phyloP scores from a whole-genome alignment of 1,284 basidiomycete species.

The Melampsora larici-populina region DNA sequence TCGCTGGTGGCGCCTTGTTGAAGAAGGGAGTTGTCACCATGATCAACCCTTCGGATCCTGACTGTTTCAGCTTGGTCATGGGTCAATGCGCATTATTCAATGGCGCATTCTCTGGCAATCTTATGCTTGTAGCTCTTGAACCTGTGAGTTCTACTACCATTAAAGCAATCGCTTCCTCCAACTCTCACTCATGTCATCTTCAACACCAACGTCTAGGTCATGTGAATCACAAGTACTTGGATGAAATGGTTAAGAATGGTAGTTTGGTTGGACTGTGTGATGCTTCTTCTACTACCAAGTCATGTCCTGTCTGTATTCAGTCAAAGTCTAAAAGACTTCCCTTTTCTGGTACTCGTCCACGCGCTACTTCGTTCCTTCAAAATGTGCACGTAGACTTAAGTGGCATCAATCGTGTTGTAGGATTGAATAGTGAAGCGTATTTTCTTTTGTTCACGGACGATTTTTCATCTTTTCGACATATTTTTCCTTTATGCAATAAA shows the following conservation, averaged over 20 bases:
- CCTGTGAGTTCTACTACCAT: constrained; percentile 1
- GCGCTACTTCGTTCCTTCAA: neutral
- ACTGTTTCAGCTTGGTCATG: neutral
- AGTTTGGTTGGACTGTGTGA: neutral
- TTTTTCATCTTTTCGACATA: neutral
- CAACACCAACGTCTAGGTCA: constrained; percentile 23
- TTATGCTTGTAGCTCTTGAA: constrained; percentile 14
- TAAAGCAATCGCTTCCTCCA: neutral
- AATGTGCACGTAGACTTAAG: neutral
- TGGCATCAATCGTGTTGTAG: neutral
- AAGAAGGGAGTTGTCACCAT: neutral
- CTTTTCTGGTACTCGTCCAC: neutral
- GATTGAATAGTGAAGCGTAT: neutral
- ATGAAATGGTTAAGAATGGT: neutral
- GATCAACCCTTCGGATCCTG: neutral
- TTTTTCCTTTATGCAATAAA: neutral
- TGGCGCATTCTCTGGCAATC: neutral
- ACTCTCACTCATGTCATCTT: neutral
- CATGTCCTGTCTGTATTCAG: neutral
- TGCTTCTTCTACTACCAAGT: neutral
- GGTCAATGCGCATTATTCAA: neutral
- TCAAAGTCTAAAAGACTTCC: neutral
- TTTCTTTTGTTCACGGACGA: neutral
- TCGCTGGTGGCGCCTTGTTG: neutral
- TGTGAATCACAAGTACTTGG: neutral